These are phyloP conservation scores for Tephrocybe sp. DNA, from an alignment of 768 basidiomycete species.

Conservation along the genomic window DNA sequence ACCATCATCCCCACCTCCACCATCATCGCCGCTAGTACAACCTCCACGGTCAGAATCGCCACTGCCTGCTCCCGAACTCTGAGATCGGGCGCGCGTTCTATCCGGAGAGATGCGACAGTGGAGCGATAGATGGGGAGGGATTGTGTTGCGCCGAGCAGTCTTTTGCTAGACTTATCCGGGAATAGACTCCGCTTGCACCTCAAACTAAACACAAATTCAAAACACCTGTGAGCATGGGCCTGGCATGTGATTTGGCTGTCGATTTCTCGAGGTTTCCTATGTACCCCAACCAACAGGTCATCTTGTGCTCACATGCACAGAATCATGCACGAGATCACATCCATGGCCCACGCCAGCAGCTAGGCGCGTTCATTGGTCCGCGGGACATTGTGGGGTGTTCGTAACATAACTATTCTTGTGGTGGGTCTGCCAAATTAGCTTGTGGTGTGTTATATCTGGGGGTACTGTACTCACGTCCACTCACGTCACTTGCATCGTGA, in stretches of 20 bases:
- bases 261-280: neutral
- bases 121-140: too few species aligned
- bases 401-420: neutral
- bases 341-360: neutral
- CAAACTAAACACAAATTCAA: too few species aligned
- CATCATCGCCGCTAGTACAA: neutral
- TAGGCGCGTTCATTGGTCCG: neutral
- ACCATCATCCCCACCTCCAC: neutral
- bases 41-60: neutral
- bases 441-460: neutral
- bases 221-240: too few species aligned
- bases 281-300: neutral
- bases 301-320: neutral
- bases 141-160: too few species aligned
- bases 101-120: neutral
- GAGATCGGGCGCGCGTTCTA: neutral
- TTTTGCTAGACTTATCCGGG: neutral
- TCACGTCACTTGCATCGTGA: neutral
- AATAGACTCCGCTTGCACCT: neutral
- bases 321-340: constrained; percentile 1
- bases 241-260: neutral
- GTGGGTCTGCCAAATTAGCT: neutral
- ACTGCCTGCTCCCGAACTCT: neutral
- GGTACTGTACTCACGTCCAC: neutral
- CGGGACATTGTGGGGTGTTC: neutral